These are phyloP conservation scores for Mycena indigotica DNA, from an alignment of 768 basidiomycete genomes.

Conservation along the genomic window DNA sequence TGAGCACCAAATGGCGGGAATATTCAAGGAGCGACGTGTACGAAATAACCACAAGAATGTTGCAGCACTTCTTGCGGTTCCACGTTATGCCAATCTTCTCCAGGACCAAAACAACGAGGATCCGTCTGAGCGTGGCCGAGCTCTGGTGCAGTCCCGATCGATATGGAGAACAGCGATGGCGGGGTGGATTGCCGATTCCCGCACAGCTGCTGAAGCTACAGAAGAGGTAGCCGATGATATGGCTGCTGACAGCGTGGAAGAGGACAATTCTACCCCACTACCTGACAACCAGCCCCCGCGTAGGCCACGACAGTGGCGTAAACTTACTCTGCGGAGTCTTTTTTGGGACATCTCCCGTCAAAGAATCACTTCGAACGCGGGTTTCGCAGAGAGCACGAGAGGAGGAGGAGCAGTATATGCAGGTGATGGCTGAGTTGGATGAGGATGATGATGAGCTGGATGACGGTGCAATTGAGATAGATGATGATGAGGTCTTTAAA, in stretches of 20 bases:
- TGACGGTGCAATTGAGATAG: not conserved
- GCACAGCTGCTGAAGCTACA: not conserved
- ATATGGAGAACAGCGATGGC: conserved; percentile 2
- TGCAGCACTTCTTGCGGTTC: not conserved
- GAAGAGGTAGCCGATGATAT: not conserved
- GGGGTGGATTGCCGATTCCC: conserved; percentile 12
- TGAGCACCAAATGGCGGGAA: not conserved
- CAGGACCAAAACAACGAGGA: conserved; percentile 11
- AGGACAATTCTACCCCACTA: not conserved
- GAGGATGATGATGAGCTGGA: not conserved
- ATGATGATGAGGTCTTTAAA: not conserved
- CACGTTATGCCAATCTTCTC: conserved; percentile 9
- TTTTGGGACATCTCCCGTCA: conserved; percentile 4
- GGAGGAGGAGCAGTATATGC: conserved; percentile 3
- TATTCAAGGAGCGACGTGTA: not conserved
- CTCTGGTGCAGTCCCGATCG: not conserved
- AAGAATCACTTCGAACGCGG: conserved; percentile 6
- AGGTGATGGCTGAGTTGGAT: not conserved
- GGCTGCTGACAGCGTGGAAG: not conserved
- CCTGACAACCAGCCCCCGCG: not conserved
- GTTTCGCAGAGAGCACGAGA: conserved; percentile 1
- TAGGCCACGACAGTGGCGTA: not conserved
- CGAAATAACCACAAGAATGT: conserved; percentile 6
- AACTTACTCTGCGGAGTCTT: not conserved
- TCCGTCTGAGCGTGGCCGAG: conserved; percentile 2